Base-by-base conservation (phyloP, 1,284 basidiomycete genomes). In the Moniliella sp. region DNA sequence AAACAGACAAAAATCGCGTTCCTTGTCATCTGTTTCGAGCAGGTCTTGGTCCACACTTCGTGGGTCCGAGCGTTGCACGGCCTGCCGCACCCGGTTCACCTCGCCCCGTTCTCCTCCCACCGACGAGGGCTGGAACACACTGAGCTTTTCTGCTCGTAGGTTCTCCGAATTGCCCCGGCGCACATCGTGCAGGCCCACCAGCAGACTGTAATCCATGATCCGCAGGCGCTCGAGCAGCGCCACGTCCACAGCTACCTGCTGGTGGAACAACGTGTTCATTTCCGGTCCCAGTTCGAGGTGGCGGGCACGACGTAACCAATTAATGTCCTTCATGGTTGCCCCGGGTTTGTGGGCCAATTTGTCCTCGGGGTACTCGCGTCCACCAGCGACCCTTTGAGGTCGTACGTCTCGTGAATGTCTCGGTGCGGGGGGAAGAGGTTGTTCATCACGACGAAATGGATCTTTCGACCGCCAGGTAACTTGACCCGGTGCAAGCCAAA, bases 381-480 rank as follows among this genome's bases (percentile, higher is more conserved):
- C 84, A 84, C 75, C 0, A n/a, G 83, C 25, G 78, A 83, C 0
- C 88, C 88, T 59, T 97, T 97, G 44, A 94, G 68, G 61, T 97
- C 88, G 60, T 80, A 97, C 18, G 84, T 91, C 66, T 94, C 88
- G 64, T 97, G 88, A 30, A 97, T 72, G 61, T 97, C 88, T 46
- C 82, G 75, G 64, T 94, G 88, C 0, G 88, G 78, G 0, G 88
- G 88, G 66, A 97, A 94, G 27, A 97, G 70, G 61, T 97, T 97
- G 68, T 97, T 97, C 86, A 97, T 94, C 64, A 97, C 91, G 35
- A 94, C 83, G 59, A 97, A 97, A 62, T 97, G 88, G 35, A 97
- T 94, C 66, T 97, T 97, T 32, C 71, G 69, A 0, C 88, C 88
- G 14, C 73, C 70, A 0, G 88, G 88, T 3, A 97, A 71, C 64